phyloP scores from a whole-genome alignment of 805 yeast species.

The Lipomyces starkeyi region DNA sequence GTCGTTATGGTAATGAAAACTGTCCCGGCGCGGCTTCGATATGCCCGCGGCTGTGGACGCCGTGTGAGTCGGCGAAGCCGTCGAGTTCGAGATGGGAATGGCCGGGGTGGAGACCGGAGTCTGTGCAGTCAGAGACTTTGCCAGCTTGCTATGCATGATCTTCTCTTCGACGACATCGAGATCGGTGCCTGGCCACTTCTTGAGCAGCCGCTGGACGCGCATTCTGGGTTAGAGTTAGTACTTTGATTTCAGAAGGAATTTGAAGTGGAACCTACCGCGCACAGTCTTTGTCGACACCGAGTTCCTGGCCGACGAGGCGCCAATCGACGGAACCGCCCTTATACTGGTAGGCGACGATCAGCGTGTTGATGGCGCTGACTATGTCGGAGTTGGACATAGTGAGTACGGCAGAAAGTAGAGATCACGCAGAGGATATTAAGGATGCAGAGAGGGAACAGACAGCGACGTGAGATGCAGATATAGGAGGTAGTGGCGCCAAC shows the following conservation, averaged over 20 bases:
- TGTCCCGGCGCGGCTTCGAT: conserved; percentile 24
- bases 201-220: conserved; percentile 38
- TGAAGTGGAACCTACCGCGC: conserved; percentile 21
- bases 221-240: conserved; percentile 15
- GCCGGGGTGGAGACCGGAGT: not conserved
- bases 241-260: not conserved
- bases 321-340: conserved; percentile 38
- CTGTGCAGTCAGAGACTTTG: conserved; percentile 9
- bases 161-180: conserved; percentile 37
- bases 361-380: conserved; percentile 36
- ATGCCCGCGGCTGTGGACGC: conserved; percentile 16
- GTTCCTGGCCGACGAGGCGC: conserved; percentile 39
- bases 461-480: conserved; percentile 1
- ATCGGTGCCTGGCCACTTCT: conserved; percentile 36
- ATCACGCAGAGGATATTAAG: not conserved
- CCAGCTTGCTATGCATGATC: conserved; percentile 28
- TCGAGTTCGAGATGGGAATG: not conserved
- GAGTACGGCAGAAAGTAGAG: not conserved
- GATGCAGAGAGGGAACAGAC: not conserved
- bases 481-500: not conserved
- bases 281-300: conserved; percentile 37
- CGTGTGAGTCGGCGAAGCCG: conserved; percentile 6
- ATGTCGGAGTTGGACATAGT: conserved; percentile 38
- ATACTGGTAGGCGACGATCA: conserved; percentile 36
- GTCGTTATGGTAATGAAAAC: conserved; percentile 17